Evolutionary conservation across 768 basidiomycete species (phyloP), one percentile per base, ranked within the genome.

Genomic region (Xanthoconium purpureum): DNA sequence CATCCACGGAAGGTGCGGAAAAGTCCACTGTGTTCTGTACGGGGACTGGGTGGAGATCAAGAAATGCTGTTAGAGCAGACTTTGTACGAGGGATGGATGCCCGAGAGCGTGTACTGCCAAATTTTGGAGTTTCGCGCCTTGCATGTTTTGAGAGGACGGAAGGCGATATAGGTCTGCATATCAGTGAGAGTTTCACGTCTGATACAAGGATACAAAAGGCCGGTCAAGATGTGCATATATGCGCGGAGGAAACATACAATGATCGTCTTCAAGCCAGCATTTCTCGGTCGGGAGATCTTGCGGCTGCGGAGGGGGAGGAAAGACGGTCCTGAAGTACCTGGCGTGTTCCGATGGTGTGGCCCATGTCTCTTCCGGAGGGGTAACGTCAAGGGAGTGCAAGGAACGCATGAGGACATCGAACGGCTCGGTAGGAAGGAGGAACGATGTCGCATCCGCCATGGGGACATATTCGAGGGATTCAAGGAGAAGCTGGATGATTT

Each of bases 401-500:
- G 18, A 73, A 18, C 66, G 63, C 32, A 67, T 67, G 17, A 87
- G 73, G 13, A 65, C 65, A 1, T 80, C 76, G 50, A 83, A 79
- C 14, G 85, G 84, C 40, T 87, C 84, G 17, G 72, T 66, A n/a
- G 81, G 80, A 14, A 85, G 71, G 14, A 72, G 63, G 17, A 87
- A 73, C 4, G 80, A 80, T 39, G 74, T 76, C 1, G 80, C 76
- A 55, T 87, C 84, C 37, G 73, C 71, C 39, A 75, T 66, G 1
- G 85, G 78, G 14, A 84, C 72, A 46, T 66, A 63, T 37, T 71
- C 63, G 11, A 84, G 70, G 51, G 70, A 71, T 54, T 75, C 66
- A 18, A 72, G 61, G 52, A 78, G 60, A 50, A 83, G 63, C 72
- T 87, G 66, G 69, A 72, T 43, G 38, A 39, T 18, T 36, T 30